Conservation (phyloP, 2,329 filamentous ascomycete species). For the Leptographium flavum region DNA sequence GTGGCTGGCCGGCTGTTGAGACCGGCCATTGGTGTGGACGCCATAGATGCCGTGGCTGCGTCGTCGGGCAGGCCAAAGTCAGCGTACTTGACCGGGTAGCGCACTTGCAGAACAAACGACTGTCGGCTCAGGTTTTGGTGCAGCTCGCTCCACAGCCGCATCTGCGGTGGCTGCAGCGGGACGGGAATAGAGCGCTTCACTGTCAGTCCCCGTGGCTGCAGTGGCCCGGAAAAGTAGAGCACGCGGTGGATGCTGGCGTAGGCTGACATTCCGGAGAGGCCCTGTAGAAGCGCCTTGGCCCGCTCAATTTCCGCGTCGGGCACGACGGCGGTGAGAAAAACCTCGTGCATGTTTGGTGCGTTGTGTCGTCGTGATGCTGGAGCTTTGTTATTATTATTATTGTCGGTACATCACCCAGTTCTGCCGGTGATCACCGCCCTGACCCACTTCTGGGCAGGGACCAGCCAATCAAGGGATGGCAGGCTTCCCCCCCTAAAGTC, state of each 20-base stretch:
- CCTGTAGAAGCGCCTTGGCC: conserved; percentile 38
- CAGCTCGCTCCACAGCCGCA: conserved; percentile 34
- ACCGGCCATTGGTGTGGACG: conserved; percentile 10
- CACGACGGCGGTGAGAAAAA: conserved; percentile 42
- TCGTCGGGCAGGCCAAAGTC: conserved; percentile 21
- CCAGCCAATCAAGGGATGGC: too few relatives aligned
- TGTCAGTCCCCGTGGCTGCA: conserved; percentile 27
- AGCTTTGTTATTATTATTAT: background rate
- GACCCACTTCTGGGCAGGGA: too few relatives aligned
- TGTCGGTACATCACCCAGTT: too few relatives aligned
- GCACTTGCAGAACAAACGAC: conserved; percentile 41
- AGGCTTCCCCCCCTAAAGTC: too few relatives aligned
- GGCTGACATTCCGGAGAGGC: conserved; percentile 41
- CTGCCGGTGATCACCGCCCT: too few relatives aligned
- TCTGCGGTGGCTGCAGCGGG: conserved; percentile 19
- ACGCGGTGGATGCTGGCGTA: conserved; percentile 35
- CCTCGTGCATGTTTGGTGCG: conserved; percentile 34
- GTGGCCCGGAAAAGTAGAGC: conserved; percentile 37
- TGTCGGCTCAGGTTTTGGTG: conserved; percentile 39
- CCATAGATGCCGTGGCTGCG: background rate
- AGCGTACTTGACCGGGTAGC: conserved; percentile 33
- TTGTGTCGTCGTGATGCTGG: background rate
- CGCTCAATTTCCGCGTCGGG: conserved; percentile 35
- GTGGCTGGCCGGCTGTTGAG: conserved; percentile 30
- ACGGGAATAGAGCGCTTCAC: conserved; percentile 19